Conservation (phyloP, 164 flowering plant genomes). For the Vitis cinerea region DNA sequence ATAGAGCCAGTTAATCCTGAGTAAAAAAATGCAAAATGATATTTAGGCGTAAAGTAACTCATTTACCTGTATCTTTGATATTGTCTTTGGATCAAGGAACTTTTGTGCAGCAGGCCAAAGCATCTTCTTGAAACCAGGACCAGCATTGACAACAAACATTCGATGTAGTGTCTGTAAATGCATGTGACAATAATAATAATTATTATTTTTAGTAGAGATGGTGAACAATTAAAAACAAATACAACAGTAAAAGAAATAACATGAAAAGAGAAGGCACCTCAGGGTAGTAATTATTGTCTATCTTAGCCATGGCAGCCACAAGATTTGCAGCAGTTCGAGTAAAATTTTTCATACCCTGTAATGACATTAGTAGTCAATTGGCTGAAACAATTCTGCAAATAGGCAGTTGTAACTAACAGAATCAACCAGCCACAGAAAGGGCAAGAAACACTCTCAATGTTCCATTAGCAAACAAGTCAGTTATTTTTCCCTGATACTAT, state of each 20-base stretch:
- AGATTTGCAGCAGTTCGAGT: constrained; percentile 68
- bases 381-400: constrained; percentile 1
- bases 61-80: constrained; percentile 78
- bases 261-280: constrained; percentile 52
- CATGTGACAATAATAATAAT: background rate
- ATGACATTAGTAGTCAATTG: background rate
- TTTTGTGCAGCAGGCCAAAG: constrained; percentile 89
- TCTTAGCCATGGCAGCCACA: constrained; percentile 62
- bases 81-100: constrained; percentile 79
- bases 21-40: background rate
- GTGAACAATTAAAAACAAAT: background rate
- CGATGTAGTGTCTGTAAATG: constrained; percentile 69
- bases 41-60: background rate
- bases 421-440: background rate
- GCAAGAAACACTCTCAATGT: background rate
- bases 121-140: constrained; percentile 83
- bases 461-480: background rate
- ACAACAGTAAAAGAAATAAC: background rate
- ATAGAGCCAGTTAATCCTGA: constrained; percentile 1
- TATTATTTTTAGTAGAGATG: background rate
- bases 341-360: constrained; percentile 85
- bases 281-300: constrained; percentile 80
- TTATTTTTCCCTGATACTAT: too few species aligned
- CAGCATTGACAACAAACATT: constrained; percentile 94
- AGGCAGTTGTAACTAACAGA: background rate